Conservation (phyloP, 257 asterid species). For the Nicotiana undulata region DNA sequence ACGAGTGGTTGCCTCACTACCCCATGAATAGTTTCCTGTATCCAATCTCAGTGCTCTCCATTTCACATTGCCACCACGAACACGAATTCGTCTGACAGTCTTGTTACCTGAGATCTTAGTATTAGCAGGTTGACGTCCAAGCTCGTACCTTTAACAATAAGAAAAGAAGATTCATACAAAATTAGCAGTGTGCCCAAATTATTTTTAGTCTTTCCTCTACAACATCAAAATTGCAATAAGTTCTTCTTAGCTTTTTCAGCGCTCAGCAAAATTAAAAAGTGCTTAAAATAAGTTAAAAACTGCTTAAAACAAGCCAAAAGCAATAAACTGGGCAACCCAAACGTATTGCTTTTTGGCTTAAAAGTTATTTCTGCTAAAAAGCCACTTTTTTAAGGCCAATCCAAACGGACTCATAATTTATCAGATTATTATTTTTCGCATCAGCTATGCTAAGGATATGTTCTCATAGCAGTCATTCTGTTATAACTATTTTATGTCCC, state of each 20-base stretch:
- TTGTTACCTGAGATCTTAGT: slow-evolving; percentile 27
- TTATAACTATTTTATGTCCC: background rate
- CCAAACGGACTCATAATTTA: background rate
- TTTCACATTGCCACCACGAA: slow-evolving; percentile 47
- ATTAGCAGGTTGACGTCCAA: slow-evolving; percentile 41
- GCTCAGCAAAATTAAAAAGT: too few species aligned
- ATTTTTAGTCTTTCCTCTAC: background rate
- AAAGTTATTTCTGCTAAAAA: too few species aligned
- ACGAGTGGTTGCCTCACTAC: slow-evolving; percentile 38
- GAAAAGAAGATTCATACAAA: background rate
- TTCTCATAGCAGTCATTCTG: background rate
- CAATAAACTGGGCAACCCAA: too few species aligned
- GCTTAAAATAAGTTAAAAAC: too few species aligned
- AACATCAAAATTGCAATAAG: background rate
- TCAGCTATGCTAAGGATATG: background rate
- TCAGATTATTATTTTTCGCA: background rate
- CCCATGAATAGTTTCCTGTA: slow-evolving; percentile 47
- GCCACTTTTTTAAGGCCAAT: too few species aligned
- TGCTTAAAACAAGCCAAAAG: too few species aligned
- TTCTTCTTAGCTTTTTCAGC: too few species aligned
- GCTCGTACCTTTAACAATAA: slow-evolving; percentile 28
- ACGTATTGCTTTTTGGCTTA: too few species aligned
- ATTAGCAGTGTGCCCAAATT: background rate
- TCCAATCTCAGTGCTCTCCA: slow-evolving; percentile 46
- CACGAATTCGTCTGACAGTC: slow-evolving; percentile 35